Evolutionary conservation across 352 stramenopile genomes (phyloP).

Genomic region (Globisporangium splendens): DNA sequence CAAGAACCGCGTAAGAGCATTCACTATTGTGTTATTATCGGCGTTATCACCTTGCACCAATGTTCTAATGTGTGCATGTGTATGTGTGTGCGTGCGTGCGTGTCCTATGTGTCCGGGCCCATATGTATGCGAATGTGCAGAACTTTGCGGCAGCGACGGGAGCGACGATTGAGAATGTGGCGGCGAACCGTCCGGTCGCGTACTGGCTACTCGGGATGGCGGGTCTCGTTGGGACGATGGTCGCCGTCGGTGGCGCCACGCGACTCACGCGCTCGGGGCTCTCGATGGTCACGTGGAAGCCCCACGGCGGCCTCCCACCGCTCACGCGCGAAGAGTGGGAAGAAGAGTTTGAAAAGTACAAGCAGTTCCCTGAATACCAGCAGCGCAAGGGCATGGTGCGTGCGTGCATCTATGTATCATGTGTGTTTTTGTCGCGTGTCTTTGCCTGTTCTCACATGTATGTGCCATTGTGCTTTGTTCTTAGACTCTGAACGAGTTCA

Average conservation of each 20-base stretch:
- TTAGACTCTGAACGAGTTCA: conserved; percentile 97
- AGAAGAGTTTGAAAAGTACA: conserved; percentile 97
- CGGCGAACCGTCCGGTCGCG: conserved; percentile 81
- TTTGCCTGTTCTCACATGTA: background rate
- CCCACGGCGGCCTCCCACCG: conserved; percentile 91
- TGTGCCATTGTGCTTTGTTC: conserved; percentile 4
- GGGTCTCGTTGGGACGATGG: conserved; percentile 94
- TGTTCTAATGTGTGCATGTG: conserved; percentile 2
- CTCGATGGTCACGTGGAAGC: conserved; percentile 97
- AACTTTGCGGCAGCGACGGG: conserved; percentile 42
- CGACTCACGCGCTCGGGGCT: conserved; percentile 96
- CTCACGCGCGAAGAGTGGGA: conserved; percentile 93
- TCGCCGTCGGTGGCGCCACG: conserved; percentile 96
- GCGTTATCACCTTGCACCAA: background rate
- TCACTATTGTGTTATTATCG: background rate
- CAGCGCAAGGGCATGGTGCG: conserved; percentile 90
- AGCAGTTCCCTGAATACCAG: conserved; percentile 97
- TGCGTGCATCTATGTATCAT: conserved; percentile 7
- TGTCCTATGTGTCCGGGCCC: background rate
- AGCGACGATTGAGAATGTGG: conserved; percentile 77
- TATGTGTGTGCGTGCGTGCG: conserved; percentile 15
- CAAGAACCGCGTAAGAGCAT: conserved; percentile 52
- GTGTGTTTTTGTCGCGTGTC: background rate
- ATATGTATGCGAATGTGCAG: conserved; percentile 10
- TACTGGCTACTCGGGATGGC: conserved; percentile 96